Evolutionary conservation across 169 alveolate genomes (phyloP), one percentile per base, ranked within the genome.

Genomic region (Theileria equi): DNA sequence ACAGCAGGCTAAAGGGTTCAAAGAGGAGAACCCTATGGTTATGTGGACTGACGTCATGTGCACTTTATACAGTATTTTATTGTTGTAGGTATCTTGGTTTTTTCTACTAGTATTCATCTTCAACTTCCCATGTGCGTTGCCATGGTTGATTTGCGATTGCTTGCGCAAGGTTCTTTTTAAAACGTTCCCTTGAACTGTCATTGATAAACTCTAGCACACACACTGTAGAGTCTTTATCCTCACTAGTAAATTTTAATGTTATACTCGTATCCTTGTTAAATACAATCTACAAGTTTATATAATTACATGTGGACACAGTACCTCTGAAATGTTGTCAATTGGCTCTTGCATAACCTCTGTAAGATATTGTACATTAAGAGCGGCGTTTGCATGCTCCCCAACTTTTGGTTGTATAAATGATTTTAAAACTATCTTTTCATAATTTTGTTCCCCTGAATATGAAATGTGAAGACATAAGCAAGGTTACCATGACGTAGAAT

Each of bases 121-220:
- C 38, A 6, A 41, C 4, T 28, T 52, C 59, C 65, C 74, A 73
- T 29, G 48, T 58, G 13, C 84, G 41, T 49, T 41, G 48, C 84
- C 84, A 74, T 38, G 54, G 31, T 3, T 48, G 45, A 65, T 74
- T 60, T 25, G 77, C 64, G 29, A 74, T 63, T 8, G 62, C 32
- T 17, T 49, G 54, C 25, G 77, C 69, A 7, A 74, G 66, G 10
- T 65, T 41, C 32, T 59, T 62, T 48, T 74, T 74, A 50, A 74
- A 74, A 16, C 61, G 45, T 28, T 74, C 84, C 5, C 77, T 34
- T 11, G 48, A 49, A 10, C 68, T 54, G 38, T 63, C 62, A 26
- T 54, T 43, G 16, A 64, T 69, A 44, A 74, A 62, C 32, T 26
- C 40, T 7, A 73, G n/a, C 19, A 26, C 54, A 28, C 48, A 58